Conservation (phyloP, 352 stramenopile species). For the Globisporangium cederbergense region DNA sequence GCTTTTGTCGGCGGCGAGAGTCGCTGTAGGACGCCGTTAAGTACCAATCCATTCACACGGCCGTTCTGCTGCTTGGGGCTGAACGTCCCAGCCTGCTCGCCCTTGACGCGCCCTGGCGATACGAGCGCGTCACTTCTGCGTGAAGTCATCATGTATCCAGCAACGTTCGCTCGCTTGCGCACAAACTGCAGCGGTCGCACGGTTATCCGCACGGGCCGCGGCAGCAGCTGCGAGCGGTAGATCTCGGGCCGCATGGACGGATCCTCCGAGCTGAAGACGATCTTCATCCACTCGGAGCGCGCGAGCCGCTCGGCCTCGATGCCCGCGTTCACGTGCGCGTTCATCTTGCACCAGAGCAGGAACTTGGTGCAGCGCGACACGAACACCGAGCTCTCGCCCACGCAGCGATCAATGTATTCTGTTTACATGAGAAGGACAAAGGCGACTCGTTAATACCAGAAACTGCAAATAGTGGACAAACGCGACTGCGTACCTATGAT, state of each 20-base stretch:
- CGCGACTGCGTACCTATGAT: conserved; percentile 43
- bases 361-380: conserved; percentile 42
- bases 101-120: conserved; percentile 3
- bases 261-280: conserved; percentile 54
- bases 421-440: not conserved
- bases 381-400: conserved; percentile 28
- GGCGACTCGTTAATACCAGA: not conserved
- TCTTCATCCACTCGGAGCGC: conserved; percentile 81
- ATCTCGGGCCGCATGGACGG: conserved; percentile 17
- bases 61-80: not conserved
- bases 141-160: conserved; percentile 1
- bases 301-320: conserved; percentile 33
- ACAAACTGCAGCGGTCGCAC: conserved; percentile 46
- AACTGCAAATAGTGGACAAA: not conserved
- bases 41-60: not conserved
- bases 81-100: not conserved
- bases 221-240: conserved; percentile 40
- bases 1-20: not conserved
- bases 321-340: conserved; percentile 30
- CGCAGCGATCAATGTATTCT: conserved; percentile 53
- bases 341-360: conserved; percentile 51
- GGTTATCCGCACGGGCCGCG: conserved; percentile 57
- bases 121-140: not conserved
- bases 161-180: conserved; percentile 19
- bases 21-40: not conserved